phyloP scores from a whole-genome alignment of 2,329 filamentous ascomycete genomes.

The Colletotrichum horii region DNA sequence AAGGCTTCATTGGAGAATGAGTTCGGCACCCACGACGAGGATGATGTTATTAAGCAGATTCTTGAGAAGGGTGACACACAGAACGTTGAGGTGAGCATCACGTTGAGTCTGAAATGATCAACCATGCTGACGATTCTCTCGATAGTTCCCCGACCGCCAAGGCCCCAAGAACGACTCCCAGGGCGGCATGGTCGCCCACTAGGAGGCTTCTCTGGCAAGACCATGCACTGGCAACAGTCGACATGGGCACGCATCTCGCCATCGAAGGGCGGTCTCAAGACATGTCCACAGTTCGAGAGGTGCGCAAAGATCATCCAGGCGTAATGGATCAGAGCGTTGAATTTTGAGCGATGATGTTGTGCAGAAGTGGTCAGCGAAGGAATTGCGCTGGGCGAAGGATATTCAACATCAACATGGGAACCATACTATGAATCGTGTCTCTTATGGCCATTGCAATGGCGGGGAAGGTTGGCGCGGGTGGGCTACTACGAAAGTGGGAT shows the following conservation, averaged over 20 bases:
- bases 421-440: background rate
- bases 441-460: background rate
- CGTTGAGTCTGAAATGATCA: accelerated
- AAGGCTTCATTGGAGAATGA: constrained; percentile 80
- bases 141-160: constrained; percentile 57
- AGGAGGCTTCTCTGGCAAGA: constrained; percentile 17
- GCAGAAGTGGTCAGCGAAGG: background rate
- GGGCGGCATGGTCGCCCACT: constrained; percentile 48
- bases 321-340: background rate
- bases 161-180: constrained; percentile 59
- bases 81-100: constrained; percentile 55
- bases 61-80: constrained; percentile 77
- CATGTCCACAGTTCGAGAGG: background rate
- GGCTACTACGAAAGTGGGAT: background rate
- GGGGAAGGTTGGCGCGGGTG: background rate
- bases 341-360: background rate
- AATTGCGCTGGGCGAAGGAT: background rate
- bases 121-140: background rate
- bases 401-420: background rate
- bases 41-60: constrained; percentile 83
- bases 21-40: constrained; percentile 81
- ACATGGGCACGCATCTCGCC: background rate
- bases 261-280: background rate
- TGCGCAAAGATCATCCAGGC: background rate
- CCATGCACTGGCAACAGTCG: background rate